These are phyloP conservation scores for Calonectria fujianensis DNA, from an alignment of 2,329 filamentous ascomycete genomes.

Conservation along the genomic window DNA sequence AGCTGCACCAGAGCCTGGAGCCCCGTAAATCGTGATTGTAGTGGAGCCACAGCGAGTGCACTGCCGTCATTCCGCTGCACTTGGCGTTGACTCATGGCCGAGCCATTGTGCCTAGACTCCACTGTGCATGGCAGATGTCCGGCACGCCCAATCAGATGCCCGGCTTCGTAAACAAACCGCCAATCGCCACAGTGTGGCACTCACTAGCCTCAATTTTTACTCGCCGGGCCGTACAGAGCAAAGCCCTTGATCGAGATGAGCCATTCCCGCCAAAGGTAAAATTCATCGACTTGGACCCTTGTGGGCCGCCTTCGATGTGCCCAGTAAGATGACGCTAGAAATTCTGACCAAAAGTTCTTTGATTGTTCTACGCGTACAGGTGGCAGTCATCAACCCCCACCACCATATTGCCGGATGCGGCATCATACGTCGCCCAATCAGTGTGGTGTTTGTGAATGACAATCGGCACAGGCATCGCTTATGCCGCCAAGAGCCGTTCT, in stretches of 20 bases:
- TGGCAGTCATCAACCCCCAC: not conserved
- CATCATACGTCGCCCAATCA: not conserved
- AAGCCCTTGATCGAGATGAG: not conserved
- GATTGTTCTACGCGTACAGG: not conserved
- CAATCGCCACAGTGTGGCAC: slow-evolving; percentile 19
- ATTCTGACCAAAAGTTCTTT: not conserved
- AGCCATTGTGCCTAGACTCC: not conserved
- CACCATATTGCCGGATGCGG: not conserved
- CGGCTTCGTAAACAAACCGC: not conserved
- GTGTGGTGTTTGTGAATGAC: not conserved
- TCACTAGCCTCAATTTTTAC: not conserved
- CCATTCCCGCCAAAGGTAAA: not conserved
- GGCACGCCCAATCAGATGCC: not conserved
- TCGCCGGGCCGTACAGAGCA: not conserved
- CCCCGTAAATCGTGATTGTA: not conserved
- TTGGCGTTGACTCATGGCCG: slow-evolving; percentile 12
- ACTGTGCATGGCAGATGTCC: not conserved
- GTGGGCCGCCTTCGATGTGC: not conserved
- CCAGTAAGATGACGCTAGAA: not conserved
- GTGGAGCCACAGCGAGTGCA: not conserved
- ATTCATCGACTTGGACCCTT: not conserved
- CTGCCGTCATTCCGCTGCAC: not conserved
- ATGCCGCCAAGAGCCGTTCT: not conserved
- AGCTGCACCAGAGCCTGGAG: not conserved
- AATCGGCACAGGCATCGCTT: not conserved